Evolutionary conservation across 257 asterid genomes (phyloP), one percentile per base, ranked within the genome.

Genomic region (Leonotis leonurus): DNA sequence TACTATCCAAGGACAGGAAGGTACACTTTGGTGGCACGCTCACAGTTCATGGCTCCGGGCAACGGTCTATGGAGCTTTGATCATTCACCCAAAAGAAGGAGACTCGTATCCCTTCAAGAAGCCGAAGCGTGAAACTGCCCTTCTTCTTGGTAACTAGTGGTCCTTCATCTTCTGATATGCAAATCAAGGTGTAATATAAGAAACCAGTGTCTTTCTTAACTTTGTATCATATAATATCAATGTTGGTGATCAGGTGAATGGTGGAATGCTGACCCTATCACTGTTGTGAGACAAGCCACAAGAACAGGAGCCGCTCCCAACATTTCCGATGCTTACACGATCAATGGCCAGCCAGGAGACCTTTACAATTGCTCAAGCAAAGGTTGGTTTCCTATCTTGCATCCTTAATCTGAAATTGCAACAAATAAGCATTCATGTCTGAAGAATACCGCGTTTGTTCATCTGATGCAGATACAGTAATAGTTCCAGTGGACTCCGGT

Each of bases 31-130:
- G 96, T 88, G 97, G 97, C 97, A 89, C 30, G 97, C 97, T 30
- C 97, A 89, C 74, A 89, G 97, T 73, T 89, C 97, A 5, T 89
- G 97, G 97, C 89, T 89, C 51, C 80, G 97, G 69, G 97, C 97
- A 62, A 89, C 95, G 0, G 90, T 84, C 27, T 89, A 89, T 12
- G 97, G 97, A 35, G 97, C 90, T 51, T 48, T 89, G 20, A 62
- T 89, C 57, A 82, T 89, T 58, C 85, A 56, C 41, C 97, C 97
- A 0, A 79, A 54, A 70, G 73, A 67, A 54, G 96, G 93, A 68
- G 85, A 75, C 0, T 70, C 85, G 1, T 86, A 86, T 51, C 97
- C 97, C 1, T 89, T 89, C 67, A 61, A 77, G 32, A 86, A 84
- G 81, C 95, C 97, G 8, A 84, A 77, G 59, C 89, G 83, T n/a